Base-by-base conservation (phyloP, 148 eudicot species). In the Rhododendron simsii region DNA sequence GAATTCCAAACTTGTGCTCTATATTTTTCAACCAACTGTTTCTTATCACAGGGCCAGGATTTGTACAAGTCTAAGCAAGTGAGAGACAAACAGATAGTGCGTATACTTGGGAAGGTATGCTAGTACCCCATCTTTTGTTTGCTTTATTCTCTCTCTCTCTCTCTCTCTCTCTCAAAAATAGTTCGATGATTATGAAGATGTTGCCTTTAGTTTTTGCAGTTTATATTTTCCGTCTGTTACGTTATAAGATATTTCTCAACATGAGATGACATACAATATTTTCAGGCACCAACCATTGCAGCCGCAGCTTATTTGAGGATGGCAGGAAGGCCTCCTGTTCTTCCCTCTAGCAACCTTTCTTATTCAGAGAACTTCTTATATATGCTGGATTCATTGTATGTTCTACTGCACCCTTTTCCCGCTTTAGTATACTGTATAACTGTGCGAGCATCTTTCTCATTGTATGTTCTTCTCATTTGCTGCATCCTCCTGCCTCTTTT, bases 321-420 rank as follows among this genome's bases (percentile, higher is more conserved):
- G 93, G 98, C 98, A 14, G 99, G 98, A 87, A 93, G 99, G 89
- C 96, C 98, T 85, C 95, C 99, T 61, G 96, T 98, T 87, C 96
- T 95, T 86, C 99, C 99, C 85, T 93, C 96, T 73, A 95, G 89
- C 93, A 94, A 88, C 89, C 98, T 98, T 69, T 98, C 99, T 48
- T 98, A 98, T 87, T 91, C 99, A 10, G 99, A 95, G 90, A 95
- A 98, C 92, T 95, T 98, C 87, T 90, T 97, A 74, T 97, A 95
- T 92, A 97, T 97, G 98, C 95, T 95, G 51, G 99, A 98, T 89
- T 98, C 99, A 82, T 75, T 98, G 99, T 98, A 98, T 85, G 98
- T 89, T 80, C 83, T 81, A 33, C 85, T 85, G 51, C 69, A 61
- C 51, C 48, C 69, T 85, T 71, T 35, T 63, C 69, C 61, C 45